Evolutionary conservation across 768 basidiomycete genomes (phyloP), one percentile per base, ranked within the genome.

Genomic region (Mycena chlorophos): DNA sequence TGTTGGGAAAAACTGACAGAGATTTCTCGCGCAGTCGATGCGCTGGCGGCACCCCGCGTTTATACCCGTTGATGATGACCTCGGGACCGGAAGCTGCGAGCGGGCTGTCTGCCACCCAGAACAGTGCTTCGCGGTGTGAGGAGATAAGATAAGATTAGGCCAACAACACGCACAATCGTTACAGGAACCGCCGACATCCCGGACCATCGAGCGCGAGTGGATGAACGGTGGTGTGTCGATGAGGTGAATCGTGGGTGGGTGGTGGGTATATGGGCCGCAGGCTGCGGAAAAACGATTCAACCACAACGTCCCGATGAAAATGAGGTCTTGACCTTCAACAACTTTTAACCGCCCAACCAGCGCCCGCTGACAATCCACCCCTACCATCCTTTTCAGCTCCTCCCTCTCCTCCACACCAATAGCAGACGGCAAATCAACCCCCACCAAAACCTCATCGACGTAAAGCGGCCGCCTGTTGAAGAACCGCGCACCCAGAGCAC

Each of bases 1-100:
- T 4, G 4, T 26, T 5, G 47, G 28, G 17, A 34, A 28, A 17
- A 12, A 53, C 69, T 47, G 53, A 87, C 91, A 85, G 81, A 37
- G 81, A 84, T 67, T 86, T 86, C 5, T 78, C 71, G 28, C 78
- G 78, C 58, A 81, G 75, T 23, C 87, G 78, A 63, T 89, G 82
- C 65, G 89, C 91, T 0, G 86, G 81, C 12, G 88, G 74, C 1
- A 89, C 83, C 2, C 91, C 91, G 42, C 91, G 84, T 63, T 81
- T 86, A n/a, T 86, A 72, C 2, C 92, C 91, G 57, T 89, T 90
- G 60, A 89, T 89, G 43, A 93, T 65, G 20, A 91, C 78, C 65
- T 95, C 89, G 26, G 71, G 5, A 4, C 13, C 66, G 4, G 72
- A 56, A n/a, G 63, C 59, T 2, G 51, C 0, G 77, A 73, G 46